A percentile compares a stretch with the other conserved stretches of the same genome.
phyloP scores from a whole-genome alignment of 345 rosid species.

The Pistacia integerrima region DNA sequence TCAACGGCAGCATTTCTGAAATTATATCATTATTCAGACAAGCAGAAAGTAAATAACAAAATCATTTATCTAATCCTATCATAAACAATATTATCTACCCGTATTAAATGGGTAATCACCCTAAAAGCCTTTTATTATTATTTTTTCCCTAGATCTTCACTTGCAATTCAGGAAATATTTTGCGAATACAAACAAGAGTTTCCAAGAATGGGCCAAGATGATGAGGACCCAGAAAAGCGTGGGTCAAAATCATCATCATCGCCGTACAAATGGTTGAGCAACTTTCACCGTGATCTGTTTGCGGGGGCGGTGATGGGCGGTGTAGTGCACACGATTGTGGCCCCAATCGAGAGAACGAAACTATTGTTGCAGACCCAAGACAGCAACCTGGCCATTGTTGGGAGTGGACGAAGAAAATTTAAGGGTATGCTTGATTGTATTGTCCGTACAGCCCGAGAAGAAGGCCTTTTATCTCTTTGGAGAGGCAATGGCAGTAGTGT shows the following conservation, averaged over 20 bases:
- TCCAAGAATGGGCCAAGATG: slow-evolving; percentile 39
- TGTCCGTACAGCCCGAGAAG: slow-evolving; percentile 78
- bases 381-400: slow-evolving; percentile 82
- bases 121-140: neutral
- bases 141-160: neutral
- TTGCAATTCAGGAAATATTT: neutral
- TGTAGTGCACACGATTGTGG: slow-evolving; percentile 92
- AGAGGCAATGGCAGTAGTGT: slow-evolving; percentile 97
- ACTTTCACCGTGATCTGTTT: slow-evolving; percentile 79
- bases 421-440: slow-evolving; percentile 94
- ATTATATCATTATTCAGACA: no score
- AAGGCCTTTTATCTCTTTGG: slow-evolving; percentile 87
- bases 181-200: neutral
- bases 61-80: neutral
- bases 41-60: no score
- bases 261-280: slow-evolving; percentile 39
- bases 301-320: slow-evolving; percentile 98
- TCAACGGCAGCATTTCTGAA: no score
- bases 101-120: neutral
- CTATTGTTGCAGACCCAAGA: slow-evolving; percentile 90
- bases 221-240: slow-evolving; percentile 41
- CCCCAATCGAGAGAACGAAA: slow-evolving; percentile 94
- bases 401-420: slow-evolving; percentile 64
- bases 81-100: neutral
- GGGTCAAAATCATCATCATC: slow-evolving; percentile 19